Evolutionary conservation across 2,329 filamentous ascomycete species (phyloP).

Genomic region (Colletotrichum filicis): DNA sequence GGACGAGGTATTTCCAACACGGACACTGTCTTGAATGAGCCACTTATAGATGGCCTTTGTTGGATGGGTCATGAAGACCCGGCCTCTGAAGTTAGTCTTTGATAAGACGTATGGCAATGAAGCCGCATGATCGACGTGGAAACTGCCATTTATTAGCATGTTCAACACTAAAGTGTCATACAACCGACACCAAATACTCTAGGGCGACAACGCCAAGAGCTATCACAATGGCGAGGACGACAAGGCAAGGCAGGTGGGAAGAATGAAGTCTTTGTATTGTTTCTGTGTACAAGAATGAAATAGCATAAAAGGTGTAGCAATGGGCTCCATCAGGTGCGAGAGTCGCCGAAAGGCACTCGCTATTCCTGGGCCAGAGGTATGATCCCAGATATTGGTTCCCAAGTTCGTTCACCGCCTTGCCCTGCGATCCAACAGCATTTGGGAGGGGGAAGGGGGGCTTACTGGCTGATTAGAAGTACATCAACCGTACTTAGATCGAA

Average conservation of each 20-base stretch:
- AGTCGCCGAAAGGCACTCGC: conserved; percentile 2
- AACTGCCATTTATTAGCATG: conserved; percentile 67
- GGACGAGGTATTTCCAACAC: conserved; percentile 80
- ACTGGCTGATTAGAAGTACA: conserved; percentile 98
- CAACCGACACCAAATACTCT: conserved; percentile 4
- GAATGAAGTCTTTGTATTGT: conserved; percentile 37
- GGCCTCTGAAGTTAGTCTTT: conserved; percentile 96
- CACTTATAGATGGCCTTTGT: conserved; percentile 99
- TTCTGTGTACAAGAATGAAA: conserved; percentile 35
- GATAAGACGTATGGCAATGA: conserved; percentile 97
- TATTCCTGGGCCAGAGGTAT: conserved; percentile 19
- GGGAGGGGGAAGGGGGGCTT: conserved; percentile 62
- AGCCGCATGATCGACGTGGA: conserved; percentile 98
- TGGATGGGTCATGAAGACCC: conserved; percentile 99
- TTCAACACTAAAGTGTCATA: not conserved
- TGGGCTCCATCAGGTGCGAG: conserved; percentile 27
- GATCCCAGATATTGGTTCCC: conserved; percentile 25
- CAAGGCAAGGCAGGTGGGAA: conserved; percentile 35
- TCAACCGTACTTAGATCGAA: conserved; percentile 98
- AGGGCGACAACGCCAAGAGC: not conserved
- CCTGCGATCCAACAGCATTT: conserved; percentile 37
- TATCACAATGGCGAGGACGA: conserved; percentile 32
- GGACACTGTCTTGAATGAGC: conserved; percentile 96
- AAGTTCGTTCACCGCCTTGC: conserved; percentile 39
- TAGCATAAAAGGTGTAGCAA: conserved; percentile 34